A percentile compares a stretch with the other conserved stretches of the same genome.
These are phyloP conservation scores for Phylloporus rhodoxanthus DNA, from an alignment of 768 basidiomycete species.

Conservation along the genomic window DNA sequence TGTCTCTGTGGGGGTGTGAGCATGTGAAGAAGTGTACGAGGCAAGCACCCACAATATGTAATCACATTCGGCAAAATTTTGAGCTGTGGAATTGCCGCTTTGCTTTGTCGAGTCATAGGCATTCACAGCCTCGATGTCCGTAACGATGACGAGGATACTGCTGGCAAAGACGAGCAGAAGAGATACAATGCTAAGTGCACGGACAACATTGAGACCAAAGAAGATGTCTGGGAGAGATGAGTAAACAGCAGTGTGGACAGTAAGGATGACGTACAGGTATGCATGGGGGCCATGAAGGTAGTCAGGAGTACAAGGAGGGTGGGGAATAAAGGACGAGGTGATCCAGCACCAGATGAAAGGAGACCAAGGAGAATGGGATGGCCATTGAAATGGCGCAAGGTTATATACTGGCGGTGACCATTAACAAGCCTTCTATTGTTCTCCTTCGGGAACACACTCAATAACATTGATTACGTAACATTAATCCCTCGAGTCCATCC, in stretches of 20 bases:
- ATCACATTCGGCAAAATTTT: conserved; percentile 51
- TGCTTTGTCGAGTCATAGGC: conserved; percentile 44
- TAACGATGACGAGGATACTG: conserved; percentile 67
- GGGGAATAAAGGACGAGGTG: conserved; percentile 21
- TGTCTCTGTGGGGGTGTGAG: conserved; percentile 40
- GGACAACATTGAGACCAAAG: conserved; percentile 73
- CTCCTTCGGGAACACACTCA: conserved; percentile 13
- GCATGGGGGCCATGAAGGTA: conserved; percentile 26
- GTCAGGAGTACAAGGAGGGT: conserved; percentile 12
- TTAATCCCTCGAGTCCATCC: conserved; percentile 16
- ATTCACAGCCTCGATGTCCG: conserved; percentile 73
- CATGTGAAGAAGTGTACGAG: neutral
- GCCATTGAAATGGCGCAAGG: neutral
- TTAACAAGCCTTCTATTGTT: conserved; percentile 27
- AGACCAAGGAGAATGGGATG: conserved; percentile 5
- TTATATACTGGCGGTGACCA: conserved; percentile 23
- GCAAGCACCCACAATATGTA: conserved; percentile 63
- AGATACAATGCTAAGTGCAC: conserved; percentile 71
- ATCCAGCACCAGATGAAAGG: conserved; percentile 28
- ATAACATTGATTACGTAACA: conserved; percentile 12
- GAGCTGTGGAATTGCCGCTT: conserved; percentile 25
- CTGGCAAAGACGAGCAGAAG: conserved; percentile 76
- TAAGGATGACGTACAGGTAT: conserved; percentile 39
- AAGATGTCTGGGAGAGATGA: conserved; percentile 44
- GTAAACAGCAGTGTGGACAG: neutral